Conservation (phyloP, 352 stramenopile genomes). For the Globisporangium cederbergense region DNA sequence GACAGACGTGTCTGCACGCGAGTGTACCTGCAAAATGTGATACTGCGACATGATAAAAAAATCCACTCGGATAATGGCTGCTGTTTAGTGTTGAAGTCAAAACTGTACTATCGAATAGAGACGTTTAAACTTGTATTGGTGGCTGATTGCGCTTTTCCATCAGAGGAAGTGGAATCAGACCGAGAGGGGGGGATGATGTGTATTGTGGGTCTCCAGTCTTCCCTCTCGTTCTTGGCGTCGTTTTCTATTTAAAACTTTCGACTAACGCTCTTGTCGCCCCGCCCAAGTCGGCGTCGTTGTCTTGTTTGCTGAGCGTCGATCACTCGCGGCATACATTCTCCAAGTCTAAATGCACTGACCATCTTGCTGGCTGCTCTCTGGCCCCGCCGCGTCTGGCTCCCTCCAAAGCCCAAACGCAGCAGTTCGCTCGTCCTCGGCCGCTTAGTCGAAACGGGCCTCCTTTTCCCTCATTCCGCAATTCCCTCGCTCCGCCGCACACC, state of each 20-base stretch:
- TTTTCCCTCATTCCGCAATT: constrained; percentile 17
- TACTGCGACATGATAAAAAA: constrained; percentile 9
- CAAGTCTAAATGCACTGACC: neutral
- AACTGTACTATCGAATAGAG: neutral
- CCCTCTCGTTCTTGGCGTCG: neutral
- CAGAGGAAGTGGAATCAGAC: neutral
- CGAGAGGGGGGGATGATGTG: neutral
- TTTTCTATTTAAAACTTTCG: neutral
- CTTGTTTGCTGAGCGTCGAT: neutral
- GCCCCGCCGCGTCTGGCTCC: neutral
- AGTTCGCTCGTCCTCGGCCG: constrained; percentile 11
- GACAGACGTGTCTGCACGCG: neutral
- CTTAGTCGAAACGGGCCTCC: constrained; percentile 20
- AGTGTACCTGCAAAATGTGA: neutral
- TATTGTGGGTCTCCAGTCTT: neutral
- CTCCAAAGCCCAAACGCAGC: too few relatives aligned
- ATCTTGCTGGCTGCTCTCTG: neutral
- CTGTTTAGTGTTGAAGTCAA: neutral
- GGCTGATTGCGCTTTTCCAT: neutral
- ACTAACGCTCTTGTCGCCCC: constrained; percentile 1
- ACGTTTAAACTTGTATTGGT: neutral
- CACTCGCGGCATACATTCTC: neutral
- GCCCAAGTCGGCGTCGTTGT: neutral
- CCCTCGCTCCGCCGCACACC: constrained; percentile 10
- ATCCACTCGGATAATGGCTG: neutral